Conservation (phyloP, 768 basidiomycete species). For the Leccinum barrowsii region DNA sequence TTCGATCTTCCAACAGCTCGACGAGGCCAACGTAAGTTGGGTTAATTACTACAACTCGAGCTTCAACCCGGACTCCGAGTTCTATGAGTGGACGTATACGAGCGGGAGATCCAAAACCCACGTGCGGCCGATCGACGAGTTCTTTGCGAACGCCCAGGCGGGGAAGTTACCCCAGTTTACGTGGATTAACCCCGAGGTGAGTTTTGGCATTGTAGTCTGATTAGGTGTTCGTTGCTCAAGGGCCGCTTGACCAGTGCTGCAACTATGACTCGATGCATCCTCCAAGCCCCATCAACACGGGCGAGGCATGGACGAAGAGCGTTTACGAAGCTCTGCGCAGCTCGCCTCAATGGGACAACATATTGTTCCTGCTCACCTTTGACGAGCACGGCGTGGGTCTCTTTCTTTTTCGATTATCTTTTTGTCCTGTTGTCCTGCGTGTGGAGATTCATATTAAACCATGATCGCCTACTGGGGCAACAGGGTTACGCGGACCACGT, state of each 20-base stretch:
- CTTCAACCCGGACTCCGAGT: conserved; percentile 24
- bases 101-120: conserved; percentile 16
- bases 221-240: background rate
- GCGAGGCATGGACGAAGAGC: conserved; percentile 23
- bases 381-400: conserved; percentile 26
- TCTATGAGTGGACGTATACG: conserved; percentile 19
- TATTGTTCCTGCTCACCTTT: conserved; percentile 23
- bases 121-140: conserved; percentile 14
- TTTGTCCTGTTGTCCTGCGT: background rate
- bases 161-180: conserved; percentile 26
- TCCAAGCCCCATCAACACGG: conserved; percentile 24
- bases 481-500: conserved; percentile 27
- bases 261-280: conserved; percentile 26
- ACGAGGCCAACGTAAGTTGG: conserved; percentile 25
- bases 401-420: background rate
- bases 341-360: conserved; percentile 22
- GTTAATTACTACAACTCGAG: conserved; percentile 27
- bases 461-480: background rate
- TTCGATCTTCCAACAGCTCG: conserved; percentile 27
- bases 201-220: background rate
- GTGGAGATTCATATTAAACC: background rate
- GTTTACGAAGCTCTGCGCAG: conserved; percentile 23
- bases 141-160: conserved; percentile 20
- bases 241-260: conserved; percentile 13
- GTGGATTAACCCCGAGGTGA: conserved; percentile 27